These are phyloP conservation scores for Acmispon strigosus DNA, from an alignment of 306 rosid genomes.

Conservation along the genomic window DNA sequence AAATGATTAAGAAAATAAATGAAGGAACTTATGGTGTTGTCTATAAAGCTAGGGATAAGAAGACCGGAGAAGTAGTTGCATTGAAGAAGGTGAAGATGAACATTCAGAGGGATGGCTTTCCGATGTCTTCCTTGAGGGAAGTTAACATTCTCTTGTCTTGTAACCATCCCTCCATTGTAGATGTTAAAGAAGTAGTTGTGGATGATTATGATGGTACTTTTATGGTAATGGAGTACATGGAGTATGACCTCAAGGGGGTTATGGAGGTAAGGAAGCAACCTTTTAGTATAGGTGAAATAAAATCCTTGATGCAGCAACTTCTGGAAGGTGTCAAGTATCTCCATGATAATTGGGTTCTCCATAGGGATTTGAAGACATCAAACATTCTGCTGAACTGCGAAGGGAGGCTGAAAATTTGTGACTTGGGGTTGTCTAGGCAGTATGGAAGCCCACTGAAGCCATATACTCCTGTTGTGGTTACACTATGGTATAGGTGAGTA, in stretches of 20 bases:
- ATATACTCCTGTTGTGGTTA: slow-evolving; percentile 81
- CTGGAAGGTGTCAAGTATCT: slow-evolving; percentile 85
- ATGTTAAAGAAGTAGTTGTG: slow-evolving; percentile 85
- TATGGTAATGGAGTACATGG: slow-evolving; percentile 97
- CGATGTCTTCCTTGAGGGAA: slow-evolving; percentile 81
- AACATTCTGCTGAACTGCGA: slow-evolving; percentile 70
- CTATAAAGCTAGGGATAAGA: slow-evolving; percentile 81
- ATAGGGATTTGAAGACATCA: slow-evolving; percentile 89
- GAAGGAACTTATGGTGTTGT: slow-evolving; percentile 99
- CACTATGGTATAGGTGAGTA: slow-evolving; percentile 89
- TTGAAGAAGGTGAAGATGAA: slow-evolving; percentile 96
- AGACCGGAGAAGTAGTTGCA: slow-evolving; percentile 74
- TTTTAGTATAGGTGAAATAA: slow-evolving; percentile 68
- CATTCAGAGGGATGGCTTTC: slow-evolving; percentile 71
- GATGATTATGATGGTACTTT: slow-evolving; percentile 69
- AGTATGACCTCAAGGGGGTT: slow-evolving; percentile 66
- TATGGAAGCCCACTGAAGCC: slow-evolving; percentile 86
- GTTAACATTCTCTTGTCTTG: slow-evolving; percentile 83
- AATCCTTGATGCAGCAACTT: slow-evolving; percentile 62
- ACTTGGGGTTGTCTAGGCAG: slow-evolving; percentile 90
- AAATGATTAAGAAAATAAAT: slow-evolving; percentile 72
- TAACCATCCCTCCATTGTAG: slow-evolving; percentile 71
- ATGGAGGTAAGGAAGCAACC: slow-evolving; percentile 63
- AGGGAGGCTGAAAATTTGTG: slow-evolving; percentile 83
- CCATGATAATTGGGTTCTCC: slow-evolving; percentile 94